These are phyloP conservation scores for Pseudognaphalium luteoalbum DNA, from an alignment of 129 eudicot genomes.

Conservation along the genomic window DNA sequence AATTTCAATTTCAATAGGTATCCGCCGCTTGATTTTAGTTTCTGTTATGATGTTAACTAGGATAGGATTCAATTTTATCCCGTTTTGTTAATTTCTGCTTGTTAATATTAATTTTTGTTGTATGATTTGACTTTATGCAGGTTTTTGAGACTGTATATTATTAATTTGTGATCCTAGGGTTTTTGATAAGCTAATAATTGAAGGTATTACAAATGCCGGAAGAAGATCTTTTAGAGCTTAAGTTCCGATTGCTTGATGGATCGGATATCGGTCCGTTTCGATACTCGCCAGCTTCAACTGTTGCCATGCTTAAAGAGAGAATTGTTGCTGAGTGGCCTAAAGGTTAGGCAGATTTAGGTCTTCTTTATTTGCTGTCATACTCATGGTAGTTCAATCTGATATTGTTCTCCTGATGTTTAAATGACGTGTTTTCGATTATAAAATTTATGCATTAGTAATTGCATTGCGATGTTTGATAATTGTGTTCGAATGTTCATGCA, in stretches of 20 bases:
- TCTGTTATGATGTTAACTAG: not conserved
- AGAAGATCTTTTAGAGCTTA: conserved; percentile 81
- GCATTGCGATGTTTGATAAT: not conserved
- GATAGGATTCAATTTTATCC: not conserved
- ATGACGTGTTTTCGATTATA: not conserved
- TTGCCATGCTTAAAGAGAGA: conserved; percentile 78
- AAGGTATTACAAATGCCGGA: conserved; percentile 72
- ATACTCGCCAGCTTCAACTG: conserved; percentile 85
- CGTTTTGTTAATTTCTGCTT: conserved; percentile 4
- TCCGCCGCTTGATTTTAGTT: not conserved
- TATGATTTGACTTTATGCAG: conserved; percentile 19
- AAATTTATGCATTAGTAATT: not conserved
- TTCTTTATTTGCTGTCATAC: not conserved
- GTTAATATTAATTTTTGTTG: not conserved
- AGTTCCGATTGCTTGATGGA: conserved; percentile 88
- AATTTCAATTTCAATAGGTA: conserved; percentile 11
- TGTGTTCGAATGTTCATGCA: not conserved
- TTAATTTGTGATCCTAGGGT: conserved; percentile 25
- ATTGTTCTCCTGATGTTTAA: not conserved
- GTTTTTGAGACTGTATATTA: conserved; percentile 1
- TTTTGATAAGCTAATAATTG: not conserved
- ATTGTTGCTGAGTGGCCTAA: conserved; percentile 94
- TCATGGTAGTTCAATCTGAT: not conserved
- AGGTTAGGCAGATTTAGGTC: conserved; percentile 47
- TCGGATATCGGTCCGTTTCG: conserved; percentile 88